A percentile compares a stretch with the other conserved stretches of the same genome.
These are phyloP conservation scores for Dendrocalamus latiflorus DNA, from an alignment of 202 grass and related monocot species.

Conservation along the genomic window DNA sequence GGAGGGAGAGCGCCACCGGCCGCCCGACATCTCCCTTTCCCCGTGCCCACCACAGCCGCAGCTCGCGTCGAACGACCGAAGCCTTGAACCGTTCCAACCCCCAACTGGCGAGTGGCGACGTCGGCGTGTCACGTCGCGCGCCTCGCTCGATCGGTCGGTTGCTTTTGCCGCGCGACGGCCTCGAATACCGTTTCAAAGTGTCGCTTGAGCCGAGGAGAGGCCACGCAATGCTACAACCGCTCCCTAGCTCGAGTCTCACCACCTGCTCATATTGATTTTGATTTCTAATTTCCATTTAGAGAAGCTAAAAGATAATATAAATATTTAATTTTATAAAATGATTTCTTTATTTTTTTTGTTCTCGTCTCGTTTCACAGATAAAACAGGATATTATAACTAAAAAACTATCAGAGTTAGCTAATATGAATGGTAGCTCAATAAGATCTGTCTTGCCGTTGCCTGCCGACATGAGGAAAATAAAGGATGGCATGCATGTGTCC, in stretches of 20 bases:
- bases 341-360: too few relatives aligned
- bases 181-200: conserved; percentile 39
- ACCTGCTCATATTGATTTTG: too few relatives aligned
- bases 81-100: conserved; percentile 8
- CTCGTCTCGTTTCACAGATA: too few relatives aligned
- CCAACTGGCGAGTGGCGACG: background rate
- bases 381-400: too few relatives aligned
- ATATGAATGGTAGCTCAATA: too few relatives aligned
- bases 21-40: conserved; percentile 3
- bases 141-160: background rate
- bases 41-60: background rate
- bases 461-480: conserved; percentile 4
- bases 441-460: background rate
- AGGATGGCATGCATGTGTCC: background rate
- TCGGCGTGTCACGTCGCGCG: background rate
- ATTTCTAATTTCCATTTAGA: too few relatives aligned
- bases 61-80: background rate
- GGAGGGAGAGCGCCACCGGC: background rate
- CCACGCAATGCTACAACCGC: background rate
- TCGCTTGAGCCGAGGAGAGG: background rate
- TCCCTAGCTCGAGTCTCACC: background rate
- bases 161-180: background rate
- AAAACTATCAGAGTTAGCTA: too few relatives aligned
- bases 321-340: too few relatives aligned
- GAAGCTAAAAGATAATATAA: too few relatives aligned